These are phyloP conservation scores for Backusella australiensis DNA, from an alignment of 192 early-diverging fungal genomes.

Conservation along the genomic window DNA sequence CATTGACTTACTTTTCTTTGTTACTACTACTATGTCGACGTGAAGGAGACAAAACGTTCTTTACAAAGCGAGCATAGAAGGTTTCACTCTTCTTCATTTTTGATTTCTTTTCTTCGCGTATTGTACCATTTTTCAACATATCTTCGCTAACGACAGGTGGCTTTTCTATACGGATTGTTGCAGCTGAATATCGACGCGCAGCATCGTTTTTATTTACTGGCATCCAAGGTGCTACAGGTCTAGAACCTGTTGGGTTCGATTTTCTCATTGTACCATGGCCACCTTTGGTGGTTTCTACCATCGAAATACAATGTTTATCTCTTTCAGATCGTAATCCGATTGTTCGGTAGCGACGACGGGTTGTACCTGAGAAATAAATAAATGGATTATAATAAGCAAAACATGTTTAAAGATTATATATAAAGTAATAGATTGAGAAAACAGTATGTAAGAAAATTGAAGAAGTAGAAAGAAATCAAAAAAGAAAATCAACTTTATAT, in stretches of 20 bases:
- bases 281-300: slow-evolving; percentile 17
- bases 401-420: background rate
- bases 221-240: slow-evolving; percentile 20
- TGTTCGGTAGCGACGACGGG: slow-evolving; percentile 22
- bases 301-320: slow-evolving; percentile 21
- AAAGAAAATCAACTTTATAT: background rate
- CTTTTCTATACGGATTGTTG: slow-evolving; percentile 15
- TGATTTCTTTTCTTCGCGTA: background rate
- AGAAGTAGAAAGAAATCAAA: background rate
- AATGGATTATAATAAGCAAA: background rate
- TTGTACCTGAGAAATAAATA: background rate
- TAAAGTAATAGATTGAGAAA: background rate
- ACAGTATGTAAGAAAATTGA: background rate
- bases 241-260: background rate
- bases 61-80: slow-evolving; percentile 24
- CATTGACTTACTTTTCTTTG: slow-evolving; percentile 7
- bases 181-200: slow-evolving; percentile 7
- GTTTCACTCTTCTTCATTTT: slow-evolving; percentile 28
- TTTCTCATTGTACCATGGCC: background rate
- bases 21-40: background rate
- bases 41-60: slow-evolving; percentile 18
- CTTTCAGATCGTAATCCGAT: slow-evolving; percentile 21
- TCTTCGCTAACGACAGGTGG: background rate
- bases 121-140: background rate
- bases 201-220: background rate